Evolutionary conservation across 2,329 filamentous ascomycete genomes (phyloP), one percentile per base, ranked within the genome.

Genomic region (Colletotrichum sp.): DNA sequence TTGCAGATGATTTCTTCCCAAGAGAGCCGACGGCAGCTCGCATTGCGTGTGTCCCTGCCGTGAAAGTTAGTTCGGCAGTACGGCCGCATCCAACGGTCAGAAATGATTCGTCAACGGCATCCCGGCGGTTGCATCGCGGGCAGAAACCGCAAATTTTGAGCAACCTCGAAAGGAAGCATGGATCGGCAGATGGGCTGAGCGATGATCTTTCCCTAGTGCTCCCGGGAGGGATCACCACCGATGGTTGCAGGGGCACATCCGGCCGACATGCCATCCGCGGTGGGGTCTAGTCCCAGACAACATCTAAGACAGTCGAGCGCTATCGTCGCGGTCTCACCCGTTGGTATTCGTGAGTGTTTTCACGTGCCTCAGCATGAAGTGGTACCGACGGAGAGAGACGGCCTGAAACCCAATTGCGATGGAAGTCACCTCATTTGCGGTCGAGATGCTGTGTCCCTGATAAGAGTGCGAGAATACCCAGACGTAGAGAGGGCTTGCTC

Each of bases 241-340:
- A 36, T 24, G 73, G 57, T 67, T 76, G 70, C 70, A 76, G 70
- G 57, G 16, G 36, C 24, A 57, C 44, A 36, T 36, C 26, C 64
- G 32, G 57, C 73, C 57, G 70, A 52, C 16, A 13, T 59, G 34
- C 21, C 59, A 9, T 16, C n/a, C 21, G 34, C 59, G 70, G 18
- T 68, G 70, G 24, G 26, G 59, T 28, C 59, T n/a, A 21, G 34
- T 68, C 44, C 32, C 15, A 73, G 70, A 76, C 70, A 73, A 8
- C 4, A 68, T 72, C 73, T 68, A 68, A 73, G 73, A 76, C 70
- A 73, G 69, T 36, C 8, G 30, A 21, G 39, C 30, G 21, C 32
- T n/a, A 57, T 72, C 62, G 12, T 26, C 18, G 28, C 26, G 21
- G 36, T 49, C n/a, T 39, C 12, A 18, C 12, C 24, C 21, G 15